Conservation (phyloP, 768 basidiomycete genomes). For the Candolleomyces efflorescens region DNA sequence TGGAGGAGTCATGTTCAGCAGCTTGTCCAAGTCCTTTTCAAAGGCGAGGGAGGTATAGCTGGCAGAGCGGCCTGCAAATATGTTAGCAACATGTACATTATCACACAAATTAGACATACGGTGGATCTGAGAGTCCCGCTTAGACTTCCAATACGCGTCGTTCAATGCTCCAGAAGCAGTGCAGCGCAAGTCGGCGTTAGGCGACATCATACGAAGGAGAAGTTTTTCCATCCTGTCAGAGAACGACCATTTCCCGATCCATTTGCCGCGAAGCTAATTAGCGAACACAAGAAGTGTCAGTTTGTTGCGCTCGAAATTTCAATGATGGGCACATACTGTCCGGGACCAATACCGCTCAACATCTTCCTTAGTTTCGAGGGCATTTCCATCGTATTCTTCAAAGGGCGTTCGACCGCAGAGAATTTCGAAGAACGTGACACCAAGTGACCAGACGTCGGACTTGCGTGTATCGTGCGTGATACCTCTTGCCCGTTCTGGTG, state of each 20-base stretch:
- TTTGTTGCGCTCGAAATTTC: not conserved
- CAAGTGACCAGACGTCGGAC: constrained; percentile 83
- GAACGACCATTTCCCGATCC: constrained; percentile 81
- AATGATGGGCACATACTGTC: constrained; percentile 44
- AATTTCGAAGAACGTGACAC: constrained; percentile 92
- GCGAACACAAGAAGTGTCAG: not conserved
- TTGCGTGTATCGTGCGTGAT: constrained; percentile 91
- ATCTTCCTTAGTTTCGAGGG: constrained; percentile 74
- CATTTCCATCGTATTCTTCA: constrained; percentile 74
- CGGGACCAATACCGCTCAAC: constrained; percentile 84
- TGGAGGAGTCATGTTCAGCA: constrained; percentile 30
- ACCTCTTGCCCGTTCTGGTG: constrained; percentile 87
- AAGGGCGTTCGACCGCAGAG: constrained; percentile 91
- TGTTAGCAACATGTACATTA: not conserved
- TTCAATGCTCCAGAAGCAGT: constrained; percentile 61
- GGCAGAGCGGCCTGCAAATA: constrained; percentile 38
- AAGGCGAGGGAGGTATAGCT: constrained; percentile 46
- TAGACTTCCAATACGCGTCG: constrained; percentile 62
- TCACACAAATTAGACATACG: constrained; percentile 28
- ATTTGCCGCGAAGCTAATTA: constrained; percentile 67
- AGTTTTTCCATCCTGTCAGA: constrained; percentile 60
- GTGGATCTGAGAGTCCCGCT: constrained; percentile 30
- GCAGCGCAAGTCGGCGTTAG: constrained; percentile 78
- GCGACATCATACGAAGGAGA: constrained; percentile 72
- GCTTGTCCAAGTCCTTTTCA: constrained; percentile 44